Conservation (phyloP, 2,329 filamentous ascomycete species). For the Parafenestella ontariensis region DNA sequence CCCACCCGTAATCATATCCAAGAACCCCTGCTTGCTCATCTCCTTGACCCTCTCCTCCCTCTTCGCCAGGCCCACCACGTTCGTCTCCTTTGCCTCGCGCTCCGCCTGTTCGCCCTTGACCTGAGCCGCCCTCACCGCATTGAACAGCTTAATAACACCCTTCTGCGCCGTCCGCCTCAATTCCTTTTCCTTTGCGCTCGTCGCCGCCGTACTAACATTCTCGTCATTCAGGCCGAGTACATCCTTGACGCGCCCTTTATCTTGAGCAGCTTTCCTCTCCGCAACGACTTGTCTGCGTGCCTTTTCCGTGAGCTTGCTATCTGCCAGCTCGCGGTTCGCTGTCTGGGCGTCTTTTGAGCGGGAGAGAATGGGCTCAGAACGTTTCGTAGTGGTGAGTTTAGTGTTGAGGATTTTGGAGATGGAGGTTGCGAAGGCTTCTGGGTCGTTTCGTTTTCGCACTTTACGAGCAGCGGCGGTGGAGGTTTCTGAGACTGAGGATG, state of each 20-base stretch:
- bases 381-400: slow-evolving; percentile 82
- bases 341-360: slow-evolving; percentile 78
- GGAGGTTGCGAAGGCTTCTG: slow-evolving; percentile 86
- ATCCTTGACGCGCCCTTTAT: slow-evolving; percentile 88
- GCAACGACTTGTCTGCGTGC: slow-evolving; percentile 79
- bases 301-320: slow-evolving; percentile 80
- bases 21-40: slow-evolving; percentile 95
- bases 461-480: slow-evolving; percentile 44
- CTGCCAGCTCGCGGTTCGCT: slow-evolving; percentile 73
- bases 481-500: slow-evolving; percentile 41
- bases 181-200: slow-evolving; percentile 75
- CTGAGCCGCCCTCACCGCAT: slow-evolving; percentile 91
- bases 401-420: slow-evolving; percentile 92
- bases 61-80: slow-evolving; percentile 78
- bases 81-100: slow-evolving; percentile 70
- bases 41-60: slow-evolving; percentile 90
- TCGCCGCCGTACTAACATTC: slow-evolving; percentile 56
- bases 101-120: slow-evolving; percentile 84
- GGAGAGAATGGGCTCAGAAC: slow-evolving; percentile 88
- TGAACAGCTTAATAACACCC: slow-evolving; percentile 95
- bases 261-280: slow-evolving; percentile 78
- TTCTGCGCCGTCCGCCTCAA: slow-evolving; percentile 88
- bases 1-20: slow-evolving; percentile 80
- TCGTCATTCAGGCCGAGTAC: slow-evolving; percentile 72
- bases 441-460: slow-evolving; percentile 89